phyloP scores from a whole-genome alignment of 345 rosid species.

The Rhizophora apiculata region DNA sequence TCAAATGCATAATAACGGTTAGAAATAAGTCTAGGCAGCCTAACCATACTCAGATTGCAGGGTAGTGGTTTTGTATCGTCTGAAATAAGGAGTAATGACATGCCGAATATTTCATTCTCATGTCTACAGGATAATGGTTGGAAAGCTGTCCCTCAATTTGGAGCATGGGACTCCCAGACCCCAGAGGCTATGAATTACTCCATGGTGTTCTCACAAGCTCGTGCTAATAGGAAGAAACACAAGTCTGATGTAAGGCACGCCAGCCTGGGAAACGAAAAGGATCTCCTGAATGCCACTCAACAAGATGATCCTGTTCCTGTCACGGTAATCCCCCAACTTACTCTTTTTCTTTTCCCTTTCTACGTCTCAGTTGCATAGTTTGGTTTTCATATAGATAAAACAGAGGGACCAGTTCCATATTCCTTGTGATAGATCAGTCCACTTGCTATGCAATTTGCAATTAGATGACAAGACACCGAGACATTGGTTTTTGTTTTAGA shows the following conservation, averaged over 20 bases:
- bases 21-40: not conserved
- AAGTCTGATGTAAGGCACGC: conserved; percentile 33
- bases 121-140: conserved; percentile 39
- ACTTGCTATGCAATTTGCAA: no score
- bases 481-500: no score
- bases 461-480: no score
- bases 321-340: conserved; percentile 32
- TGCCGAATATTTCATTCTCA: not conserved
- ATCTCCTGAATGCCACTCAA: conserved; percentile 27
- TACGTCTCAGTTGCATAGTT: not conserved
- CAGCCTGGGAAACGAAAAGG: conserved; percentile 57
- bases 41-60: not conserved
- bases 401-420: no score
- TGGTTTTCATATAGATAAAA: not conserved
- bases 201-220: conserved; percentile 59
- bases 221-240: conserved; percentile 62
- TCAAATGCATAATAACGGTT: not conserved
- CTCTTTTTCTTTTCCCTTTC: not conserved
- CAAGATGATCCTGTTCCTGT: conserved; percentile 53
- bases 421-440: no score
- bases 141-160: conserved; percentile 71
- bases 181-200: conserved; percentile 54
- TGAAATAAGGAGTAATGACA: no score
- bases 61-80: not conserved
- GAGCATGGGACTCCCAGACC: conserved; percentile 65